Conservation (phyloP, 1,284 basidiomycete species). For the Porogramme epimiltina region DNA sequence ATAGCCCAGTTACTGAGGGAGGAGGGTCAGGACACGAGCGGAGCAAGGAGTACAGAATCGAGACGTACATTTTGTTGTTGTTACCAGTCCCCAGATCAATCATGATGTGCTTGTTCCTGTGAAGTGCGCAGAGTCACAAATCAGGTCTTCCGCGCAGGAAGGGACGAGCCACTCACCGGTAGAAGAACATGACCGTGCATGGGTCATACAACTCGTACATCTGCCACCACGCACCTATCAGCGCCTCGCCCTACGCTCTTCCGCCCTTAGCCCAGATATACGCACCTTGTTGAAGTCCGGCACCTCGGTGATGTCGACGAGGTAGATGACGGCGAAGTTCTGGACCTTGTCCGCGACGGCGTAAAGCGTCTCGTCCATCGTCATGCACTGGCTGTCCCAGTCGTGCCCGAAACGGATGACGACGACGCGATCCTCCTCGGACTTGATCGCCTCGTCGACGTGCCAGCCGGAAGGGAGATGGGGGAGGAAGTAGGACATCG, state of each 20-base stretch:
- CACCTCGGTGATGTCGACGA: slow-evolving; percentile 95
- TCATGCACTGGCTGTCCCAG: slow-evolving; percentile 96
- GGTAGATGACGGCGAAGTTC: slow-evolving; percentile 97
- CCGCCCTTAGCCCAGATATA: not conserved
- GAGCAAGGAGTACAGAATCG: not conserved
- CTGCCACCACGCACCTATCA: slow-evolving; percentile 40
- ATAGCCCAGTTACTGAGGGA: slow-evolving; percentile 89
- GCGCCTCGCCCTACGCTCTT: not conserved
- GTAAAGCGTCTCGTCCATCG: slow-evolving; percentile 98
- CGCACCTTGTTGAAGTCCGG: slow-evolving; percentile 98
- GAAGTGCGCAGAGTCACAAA: slow-evolving; percentile 12
- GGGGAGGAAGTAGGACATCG: slow-evolving; percentile 86
- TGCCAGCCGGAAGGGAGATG: slow-evolving; percentile 96
- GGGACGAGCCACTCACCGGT: slow-evolving; percentile 60
- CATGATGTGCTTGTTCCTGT: slow-evolving; percentile 99
- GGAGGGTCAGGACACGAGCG: slow-evolving; percentile 3
- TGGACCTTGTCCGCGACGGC: slow-evolving; percentile 93
- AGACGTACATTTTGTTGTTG: slow-evolving; percentile 96
- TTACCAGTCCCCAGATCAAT: slow-evolving; percentile 99
- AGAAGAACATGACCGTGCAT: slow-evolving; percentile 98
- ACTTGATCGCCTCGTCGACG: slow-evolving; percentile 96
- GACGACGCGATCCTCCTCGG: slow-evolving; percentile 95
- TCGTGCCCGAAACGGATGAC: slow-evolving; percentile 96
- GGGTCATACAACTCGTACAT: slow-evolving; percentile 96
- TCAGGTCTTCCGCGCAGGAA: not conserved